A percentile compares a stretch with the other conserved stretches of the same genome.
phyloP scores from a whole-genome alignment of 2,329 filamentous ascomycete species.

The Torrubiellomyces zombiae region DNA sequence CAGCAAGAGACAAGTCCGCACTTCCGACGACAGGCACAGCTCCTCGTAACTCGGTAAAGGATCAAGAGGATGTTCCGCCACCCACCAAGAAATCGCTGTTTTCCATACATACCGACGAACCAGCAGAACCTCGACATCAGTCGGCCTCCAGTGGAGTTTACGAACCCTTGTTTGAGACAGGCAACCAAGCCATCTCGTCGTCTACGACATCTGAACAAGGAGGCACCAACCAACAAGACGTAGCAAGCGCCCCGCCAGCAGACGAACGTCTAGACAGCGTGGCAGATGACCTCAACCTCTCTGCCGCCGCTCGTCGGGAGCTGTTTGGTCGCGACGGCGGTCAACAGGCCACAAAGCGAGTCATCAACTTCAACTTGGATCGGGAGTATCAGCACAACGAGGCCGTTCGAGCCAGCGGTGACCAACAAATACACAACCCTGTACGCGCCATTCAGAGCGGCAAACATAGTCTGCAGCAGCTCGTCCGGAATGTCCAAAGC shows the following conservation, averaged over 20 bases:
- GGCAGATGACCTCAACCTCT: slow-evolving; percentile 64
- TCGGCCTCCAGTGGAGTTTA: slow-evolving; percentile 20
- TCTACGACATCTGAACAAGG: slow-evolving; percentile 20
- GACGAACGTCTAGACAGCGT: slow-evolving; percentile 51
- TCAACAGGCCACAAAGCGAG: slow-evolving; percentile 28
- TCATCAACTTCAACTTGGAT: slow-evolving; percentile 82
- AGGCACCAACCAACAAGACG: slow-evolving; percentile 1
- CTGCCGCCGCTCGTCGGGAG: slow-evolving; percentile 59
- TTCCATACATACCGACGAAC: slow-evolving; percentile 36
- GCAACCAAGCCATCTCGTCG: slow-evolving; percentile 18
- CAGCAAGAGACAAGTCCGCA: too few relatives aligned
- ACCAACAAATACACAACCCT: slow-evolving; percentile 62
- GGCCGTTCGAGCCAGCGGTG: slow-evolving; percentile 49
- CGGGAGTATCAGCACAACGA: slow-evolving; percentile 78
- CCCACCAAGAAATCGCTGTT: slow-evolving; percentile 50
- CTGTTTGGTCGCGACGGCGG: slow-evolving; percentile 58
- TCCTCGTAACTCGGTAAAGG: too few relatives aligned
- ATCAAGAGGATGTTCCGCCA: too few relatives aligned
- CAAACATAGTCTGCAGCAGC: slow-evolving; percentile 77
- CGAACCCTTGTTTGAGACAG: slow-evolving; percentile 32
- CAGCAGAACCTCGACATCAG: slow-evolving; percentile 8
- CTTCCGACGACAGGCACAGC: too few relatives aligned
- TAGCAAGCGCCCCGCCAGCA: slow-evolving; percentile 12
- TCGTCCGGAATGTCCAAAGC: slow-evolving; percentile 66
- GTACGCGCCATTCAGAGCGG: slow-evolving; percentile 66